Percentiles rank a stretch among this genome's conserved stretches.
Conservation (phyloP, 257 asterid genomes). For the Datura wrightii region DNA sequence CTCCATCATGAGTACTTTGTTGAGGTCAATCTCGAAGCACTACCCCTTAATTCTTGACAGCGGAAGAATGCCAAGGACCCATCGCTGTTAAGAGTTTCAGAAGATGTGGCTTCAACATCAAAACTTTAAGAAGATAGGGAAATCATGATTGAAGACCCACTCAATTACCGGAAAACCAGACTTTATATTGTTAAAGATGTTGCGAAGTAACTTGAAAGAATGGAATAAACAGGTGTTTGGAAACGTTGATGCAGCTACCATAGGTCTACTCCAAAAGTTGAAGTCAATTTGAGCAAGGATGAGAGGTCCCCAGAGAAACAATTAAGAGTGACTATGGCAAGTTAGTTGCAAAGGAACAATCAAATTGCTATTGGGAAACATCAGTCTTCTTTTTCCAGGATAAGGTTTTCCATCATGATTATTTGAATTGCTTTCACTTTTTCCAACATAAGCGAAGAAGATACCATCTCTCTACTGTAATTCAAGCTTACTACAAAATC, state of each 20-base stretch:
- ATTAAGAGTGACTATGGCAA: not conserved
- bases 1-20: not conserved
- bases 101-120: not conserved
- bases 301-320: not conserved
- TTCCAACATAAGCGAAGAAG: not conserved
- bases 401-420: not conserved
- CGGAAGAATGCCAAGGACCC: not conserved
- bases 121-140: not conserved
- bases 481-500: not conserved
- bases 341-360: not conserved
- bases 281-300: not conserved
- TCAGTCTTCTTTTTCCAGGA: not conserved
- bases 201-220: not conserved
- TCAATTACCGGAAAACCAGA: no score
- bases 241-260: not conserved
- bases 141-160: not conserved
- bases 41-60: not conserved
- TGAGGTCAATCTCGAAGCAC: not conserved
- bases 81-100: not conserved
- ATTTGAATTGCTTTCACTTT: not conserved
- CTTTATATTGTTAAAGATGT: no score
- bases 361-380: not conserved
- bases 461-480: not conserved
- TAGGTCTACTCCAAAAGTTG: no score
- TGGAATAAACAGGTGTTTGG: not conserved